Conservation (phyloP, 345 rosid genomes). For the Eutrema japonicum region DNA sequence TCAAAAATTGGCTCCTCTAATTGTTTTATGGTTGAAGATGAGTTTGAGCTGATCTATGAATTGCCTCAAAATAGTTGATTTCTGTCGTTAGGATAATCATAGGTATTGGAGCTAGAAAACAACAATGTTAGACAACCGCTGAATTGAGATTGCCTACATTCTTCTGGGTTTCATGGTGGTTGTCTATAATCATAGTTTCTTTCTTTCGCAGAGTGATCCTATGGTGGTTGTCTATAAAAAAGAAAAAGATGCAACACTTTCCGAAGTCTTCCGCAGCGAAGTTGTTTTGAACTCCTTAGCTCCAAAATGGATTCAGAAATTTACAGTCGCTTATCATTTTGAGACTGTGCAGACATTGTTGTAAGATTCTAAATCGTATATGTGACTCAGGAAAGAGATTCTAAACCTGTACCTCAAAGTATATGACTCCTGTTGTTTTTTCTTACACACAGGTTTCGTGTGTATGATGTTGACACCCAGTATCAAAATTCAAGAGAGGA, state of each 20-base stretch:
- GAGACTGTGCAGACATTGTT: constrained; percentile 74
- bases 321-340: constrained; percentile 67
- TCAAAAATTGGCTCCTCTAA: background rate
- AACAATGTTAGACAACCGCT: background rate
- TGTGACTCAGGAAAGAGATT: constrained; percentile 1
- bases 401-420: constrained; percentile 8
- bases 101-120: background rate
- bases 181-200: constrained; percentile 39
- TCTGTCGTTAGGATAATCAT: background rate
- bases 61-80: background rate
- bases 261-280: constrained; percentile 85
- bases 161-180: constrained; percentile 38
- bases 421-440: constrained; percentile 6
- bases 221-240: constrained; percentile 65
- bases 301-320: constrained; percentile 80
- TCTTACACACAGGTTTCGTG: constrained; percentile 58
- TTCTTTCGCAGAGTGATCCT: constrained; percentile 68
- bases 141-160: constrained; percentile 1
- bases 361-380: constrained; percentile 50
- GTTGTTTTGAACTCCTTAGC: constrained; percentile 67
- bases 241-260: constrained; percentile 59
- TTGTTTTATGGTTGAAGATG: background rate
- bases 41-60: background rate
- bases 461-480: constrained; percentile 75
- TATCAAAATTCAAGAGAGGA: constrained; percentile 65